Conservation (phyloP, 495 filamentous ascomycete genomes). For the Umbilicaria muhlenbergii region DNA sequence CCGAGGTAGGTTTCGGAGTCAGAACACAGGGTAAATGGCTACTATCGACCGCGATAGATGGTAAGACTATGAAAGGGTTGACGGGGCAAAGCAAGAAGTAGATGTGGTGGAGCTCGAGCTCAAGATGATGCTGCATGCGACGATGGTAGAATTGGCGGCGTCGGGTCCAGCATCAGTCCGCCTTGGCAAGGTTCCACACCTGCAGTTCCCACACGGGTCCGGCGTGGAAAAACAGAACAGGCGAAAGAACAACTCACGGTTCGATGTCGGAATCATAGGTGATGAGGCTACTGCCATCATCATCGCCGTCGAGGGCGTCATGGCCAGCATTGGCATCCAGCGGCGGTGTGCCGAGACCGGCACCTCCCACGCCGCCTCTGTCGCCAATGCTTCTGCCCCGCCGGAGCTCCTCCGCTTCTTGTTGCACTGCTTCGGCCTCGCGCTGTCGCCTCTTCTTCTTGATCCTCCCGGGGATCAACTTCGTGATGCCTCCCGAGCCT, state of each 20-base stretch:
- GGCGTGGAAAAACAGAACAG: slow-evolving; percentile 8
- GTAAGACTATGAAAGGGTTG: not conserved
- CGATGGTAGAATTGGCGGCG: too few species aligned
- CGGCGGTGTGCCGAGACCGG: too few species aligned
- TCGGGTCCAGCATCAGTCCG: too few species aligned
- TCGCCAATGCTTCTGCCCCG: slow-evolving; percentile 16
- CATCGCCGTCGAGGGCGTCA: slow-evolving; percentile 14
- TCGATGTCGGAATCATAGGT: slow-evolving; percentile 59
- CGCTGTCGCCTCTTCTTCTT: slow-evolving; percentile 26
- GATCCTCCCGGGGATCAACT: slow-evolving; percentile 33
- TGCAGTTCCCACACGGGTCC: too few species aligned
- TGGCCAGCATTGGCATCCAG: slow-evolving; percentile 12
- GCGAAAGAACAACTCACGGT: slow-evolving; percentile 35
- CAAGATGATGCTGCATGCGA: too few species aligned
- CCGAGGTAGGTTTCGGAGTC: not conserved
- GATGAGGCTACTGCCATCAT: slow-evolving; percentile 39
- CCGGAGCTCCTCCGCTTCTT: slow-evolving; percentile 19
- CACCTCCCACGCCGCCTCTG: too few species aligned
- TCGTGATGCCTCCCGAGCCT: slow-evolving; percentile 32
- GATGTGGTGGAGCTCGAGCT: too few species aligned
- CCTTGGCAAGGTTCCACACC: too few species aligned
- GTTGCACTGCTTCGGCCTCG: slow-evolving; percentile 15
- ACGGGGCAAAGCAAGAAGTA: too few species aligned
- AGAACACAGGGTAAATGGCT: slow-evolving; percentile 4
- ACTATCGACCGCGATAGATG: slow-evolving; percentile 8